Percentiles rank a stretch among this genome's conserved stretches.
Conservation (phyloP, 129 eudicot genomes). For the Calendula officinalis region DNA sequence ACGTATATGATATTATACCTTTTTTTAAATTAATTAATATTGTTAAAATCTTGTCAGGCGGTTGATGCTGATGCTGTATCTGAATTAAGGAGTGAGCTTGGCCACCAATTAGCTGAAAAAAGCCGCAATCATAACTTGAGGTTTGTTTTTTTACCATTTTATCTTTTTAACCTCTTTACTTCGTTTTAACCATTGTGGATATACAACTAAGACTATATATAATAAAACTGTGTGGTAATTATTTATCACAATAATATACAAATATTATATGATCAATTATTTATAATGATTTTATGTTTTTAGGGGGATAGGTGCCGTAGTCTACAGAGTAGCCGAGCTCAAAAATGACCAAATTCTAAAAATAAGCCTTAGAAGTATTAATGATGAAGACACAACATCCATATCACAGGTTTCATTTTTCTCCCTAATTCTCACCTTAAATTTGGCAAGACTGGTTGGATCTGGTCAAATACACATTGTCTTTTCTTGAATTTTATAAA, state of each 20-base stretch:
- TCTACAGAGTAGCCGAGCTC: slow-evolving; percentile 74
- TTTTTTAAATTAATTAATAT: not conserved
- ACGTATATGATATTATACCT: not conserved
- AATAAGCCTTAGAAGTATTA: slow-evolving; percentile 73
- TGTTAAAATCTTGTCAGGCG: slow-evolving; percentile 41
- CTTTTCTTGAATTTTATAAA: too few species aligned
- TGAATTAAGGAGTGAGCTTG: slow-evolving; percentile 93
- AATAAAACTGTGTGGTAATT: not conserved
- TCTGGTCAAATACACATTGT: too few species aligned
- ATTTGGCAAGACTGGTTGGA: not conserved
- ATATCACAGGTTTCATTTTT: slow-evolving; percentile 61
- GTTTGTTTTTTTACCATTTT: slow-evolving; percentile 31
- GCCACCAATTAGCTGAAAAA: slow-evolving; percentile 82
- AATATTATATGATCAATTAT: too few species aligned
- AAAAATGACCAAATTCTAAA: slow-evolving; percentile 54
- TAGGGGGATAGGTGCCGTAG: slow-evolving; percentile 89
- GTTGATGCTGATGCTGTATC: slow-evolving; percentile 69
- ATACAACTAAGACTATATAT: not conserved
- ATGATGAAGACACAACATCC: slow-evolving; percentile 63
- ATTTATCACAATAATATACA: not conserved
- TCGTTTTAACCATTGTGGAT: not conserved
- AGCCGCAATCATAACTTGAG: slow-evolving; percentile 70
- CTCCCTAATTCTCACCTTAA: not conserved
- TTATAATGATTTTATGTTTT: not conserved
- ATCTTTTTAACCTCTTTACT: not conserved